phyloP scores from a whole-genome alignment of 192 early-diverging fungal genomes.

The Coemansia sp. region DNA sequence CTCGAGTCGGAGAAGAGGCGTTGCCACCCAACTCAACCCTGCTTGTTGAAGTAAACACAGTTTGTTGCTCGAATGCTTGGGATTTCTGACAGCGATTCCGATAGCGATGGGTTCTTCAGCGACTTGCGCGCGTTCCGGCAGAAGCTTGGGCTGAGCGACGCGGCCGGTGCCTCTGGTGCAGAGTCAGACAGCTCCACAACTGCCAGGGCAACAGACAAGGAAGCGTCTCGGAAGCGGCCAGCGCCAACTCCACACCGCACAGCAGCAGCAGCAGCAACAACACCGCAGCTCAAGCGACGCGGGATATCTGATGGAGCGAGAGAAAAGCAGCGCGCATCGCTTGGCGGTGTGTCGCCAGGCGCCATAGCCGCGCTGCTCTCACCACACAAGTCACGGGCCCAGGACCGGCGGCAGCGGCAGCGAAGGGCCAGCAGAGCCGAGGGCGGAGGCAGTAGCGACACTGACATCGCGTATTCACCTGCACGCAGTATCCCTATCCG shows the following conservation, averaged over 20 bases:
- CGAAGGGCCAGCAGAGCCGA: background rate
- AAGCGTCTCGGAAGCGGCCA: too few relatives aligned
- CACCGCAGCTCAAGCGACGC: too few relatives aligned
- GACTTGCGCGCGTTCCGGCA: conserved; percentile 22
- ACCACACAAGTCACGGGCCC: too few relatives aligned
- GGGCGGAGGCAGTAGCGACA: background rate
- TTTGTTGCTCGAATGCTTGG: too few relatives aligned
- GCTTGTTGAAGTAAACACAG: too few relatives aligned
- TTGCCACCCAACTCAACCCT: too few relatives aligned
- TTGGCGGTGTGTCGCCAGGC: conserved; percentile 15
- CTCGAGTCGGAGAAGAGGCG: too few relatives aligned
- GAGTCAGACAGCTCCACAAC: background rate
- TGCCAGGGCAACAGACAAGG: background rate
- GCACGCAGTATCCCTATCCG: conserved; percentile 12
- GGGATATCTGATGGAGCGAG: too few relatives aligned
- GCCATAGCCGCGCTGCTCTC: conserved; percentile 35
- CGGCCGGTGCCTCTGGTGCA: background rate
- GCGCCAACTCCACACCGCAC: background rate
- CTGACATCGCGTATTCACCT: background rate
- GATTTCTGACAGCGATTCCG: too few relatives aligned
- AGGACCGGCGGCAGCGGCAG: conserved; percentile 2
- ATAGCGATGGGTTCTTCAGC: conserved; percentile 42
- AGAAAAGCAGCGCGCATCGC: background rate
- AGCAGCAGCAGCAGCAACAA: too few relatives aligned
- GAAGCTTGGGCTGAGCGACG: conserved; percentile 15